These are phyloP conservation scores for Aphanomyces euteiches DNA, from an alignment of 352 stramenopile genomes.

Conservation along the genomic window DNA sequence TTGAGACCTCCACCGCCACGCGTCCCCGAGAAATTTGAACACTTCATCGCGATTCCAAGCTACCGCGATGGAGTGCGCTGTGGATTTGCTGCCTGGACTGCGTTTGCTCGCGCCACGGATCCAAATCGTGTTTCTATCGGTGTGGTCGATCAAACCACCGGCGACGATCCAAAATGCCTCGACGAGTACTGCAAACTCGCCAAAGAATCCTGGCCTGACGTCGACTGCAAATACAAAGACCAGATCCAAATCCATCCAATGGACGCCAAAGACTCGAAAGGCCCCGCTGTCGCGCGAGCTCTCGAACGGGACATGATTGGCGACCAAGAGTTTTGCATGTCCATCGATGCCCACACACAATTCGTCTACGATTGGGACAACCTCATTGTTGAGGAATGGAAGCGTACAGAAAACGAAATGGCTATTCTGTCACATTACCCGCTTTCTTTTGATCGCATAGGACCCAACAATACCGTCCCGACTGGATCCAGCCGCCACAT, in stretches of 20 bases:
- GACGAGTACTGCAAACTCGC: conserved; percentile 28
- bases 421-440: conserved; percentile 34
- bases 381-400: conserved; percentile 8
- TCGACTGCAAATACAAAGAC: conserved; percentile 22
- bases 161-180: conserved; percentile 20
- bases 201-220: neutral
- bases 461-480: neutral
- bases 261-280: conserved; percentile 6
- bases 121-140: conserved; percentile 23
- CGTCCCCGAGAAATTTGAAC: neutral
- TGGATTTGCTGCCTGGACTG: conserved; percentile 21
- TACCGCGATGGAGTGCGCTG: conserved; percentile 21
- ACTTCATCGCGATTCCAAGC: conserved; percentile 10
- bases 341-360: conserved; percentile 21
- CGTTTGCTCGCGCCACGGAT: conserved; percentile 10
- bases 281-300: conserved; percentile 14
- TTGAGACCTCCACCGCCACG: neutral
- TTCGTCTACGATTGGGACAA: conserved; percentile 6
- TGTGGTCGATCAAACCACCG: conserved; percentile 21
- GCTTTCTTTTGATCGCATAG: conserved; percentile 10
- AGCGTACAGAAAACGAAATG: conserved; percentile 35
- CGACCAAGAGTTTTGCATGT: conserved; percentile 28
- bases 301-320: neutral
- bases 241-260: conserved; percentile 19
- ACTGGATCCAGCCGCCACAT: conserved; percentile 5